These are phyloP conservation scores for Arthonia radiata DNA, from an alignment of 495 filamentous ascomycete species.

Conservation along the genomic window DNA sequence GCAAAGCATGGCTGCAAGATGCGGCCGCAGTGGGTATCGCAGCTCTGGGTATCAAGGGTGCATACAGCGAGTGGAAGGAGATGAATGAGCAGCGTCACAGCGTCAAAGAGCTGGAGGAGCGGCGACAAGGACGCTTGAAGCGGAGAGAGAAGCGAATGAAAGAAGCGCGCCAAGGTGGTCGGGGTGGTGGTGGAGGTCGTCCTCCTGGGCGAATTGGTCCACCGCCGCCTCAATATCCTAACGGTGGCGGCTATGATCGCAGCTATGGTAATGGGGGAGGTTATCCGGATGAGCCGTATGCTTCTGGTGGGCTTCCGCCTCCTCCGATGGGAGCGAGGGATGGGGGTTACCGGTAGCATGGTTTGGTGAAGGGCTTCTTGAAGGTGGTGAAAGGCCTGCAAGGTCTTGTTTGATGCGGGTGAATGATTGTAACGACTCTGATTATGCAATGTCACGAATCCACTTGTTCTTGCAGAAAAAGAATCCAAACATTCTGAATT, in stretches of 20 bases:
- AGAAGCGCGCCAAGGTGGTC: constrained; percentile 1
- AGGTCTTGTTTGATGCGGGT: too few relatives aligned
- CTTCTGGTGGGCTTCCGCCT: neutral
- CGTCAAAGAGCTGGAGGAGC: constrained; percentile 23
- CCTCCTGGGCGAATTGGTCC: neutral
- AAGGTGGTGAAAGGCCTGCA: too few relatives aligned
- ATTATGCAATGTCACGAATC: too few relatives aligned
- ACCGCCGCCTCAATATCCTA: neutral
- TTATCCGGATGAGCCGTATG: neutral
- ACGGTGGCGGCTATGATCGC: neutral
- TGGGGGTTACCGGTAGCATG: too few relatives aligned
- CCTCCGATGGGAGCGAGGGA: neutral
- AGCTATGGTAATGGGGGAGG: neutral
- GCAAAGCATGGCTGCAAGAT: constrained; percentile 51
- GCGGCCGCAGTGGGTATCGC: constrained; percentile 61
- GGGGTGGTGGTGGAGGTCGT: neutral
- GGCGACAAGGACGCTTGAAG: constrained; percentile 16
- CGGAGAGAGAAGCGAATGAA: constrained; percentile 8
- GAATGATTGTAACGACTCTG: too few relatives aligned
- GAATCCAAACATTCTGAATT: too few relatives aligned
- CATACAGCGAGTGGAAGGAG: constrained; percentile 49
- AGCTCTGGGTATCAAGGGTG: constrained; percentile 64
- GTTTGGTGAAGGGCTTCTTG: too few relatives aligned
- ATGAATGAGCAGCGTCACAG: constrained; percentile 34
- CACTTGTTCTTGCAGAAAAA: too few relatives aligned